Base-by-base conservation (phyloP, 163 green algal genomes). In the Scenedesmus sp. region DNA sequence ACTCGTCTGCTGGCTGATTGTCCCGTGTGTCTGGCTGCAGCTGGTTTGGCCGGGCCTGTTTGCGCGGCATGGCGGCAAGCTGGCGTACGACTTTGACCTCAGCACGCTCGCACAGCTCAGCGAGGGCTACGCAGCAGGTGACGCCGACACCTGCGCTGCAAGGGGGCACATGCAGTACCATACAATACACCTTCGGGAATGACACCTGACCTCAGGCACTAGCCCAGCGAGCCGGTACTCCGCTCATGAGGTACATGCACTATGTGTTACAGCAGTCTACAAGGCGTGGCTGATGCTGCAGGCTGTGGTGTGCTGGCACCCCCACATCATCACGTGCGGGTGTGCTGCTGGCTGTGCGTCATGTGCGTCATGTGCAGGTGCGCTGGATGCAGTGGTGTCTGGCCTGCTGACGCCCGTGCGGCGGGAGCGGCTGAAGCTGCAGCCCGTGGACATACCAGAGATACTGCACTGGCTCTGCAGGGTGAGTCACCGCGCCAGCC, bases 81-180 rank as follows among this genome's bases (percentile, higher is more conserved):
- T 97, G 30, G 46, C 73, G 37, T 90, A 93, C 87, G 92, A 96
- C 35, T 98, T 98, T 92, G 96, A 98, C 85, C 88, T 97, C 76
- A 96, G 94, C 51, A 98, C 95, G 12, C 94, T 98, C 44, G 91
- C 94, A 9, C 93, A 96, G 89, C 93, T 98, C 49, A 96, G 91
- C 43, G 94, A 96, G 30, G 93, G 95, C 40, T 98, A 97, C 92
- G 95, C 93, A 18, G 92, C 93, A 30, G 95, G 82, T 87, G 40
- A n/a, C n/a, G n/a, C n/a, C n/a, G n/a, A n/a, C n/a, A n/a, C n/a
- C n/a, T n/a, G n/a, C n/a, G n/a, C n/a, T n/a, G n/a, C n/a, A n/a
- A n/a, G n/a, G n/a, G n/a, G n/a, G n/a, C n/a, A n/a, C n/a, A n/a
- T n/a, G n/a, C n/a, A n/a, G n/a, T n/a, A n/a, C n/a, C n/a, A n/a